Conservation (phyloP, 2,329 filamentous ascomycete species). For the Apiospora malaysiana region DNA sequence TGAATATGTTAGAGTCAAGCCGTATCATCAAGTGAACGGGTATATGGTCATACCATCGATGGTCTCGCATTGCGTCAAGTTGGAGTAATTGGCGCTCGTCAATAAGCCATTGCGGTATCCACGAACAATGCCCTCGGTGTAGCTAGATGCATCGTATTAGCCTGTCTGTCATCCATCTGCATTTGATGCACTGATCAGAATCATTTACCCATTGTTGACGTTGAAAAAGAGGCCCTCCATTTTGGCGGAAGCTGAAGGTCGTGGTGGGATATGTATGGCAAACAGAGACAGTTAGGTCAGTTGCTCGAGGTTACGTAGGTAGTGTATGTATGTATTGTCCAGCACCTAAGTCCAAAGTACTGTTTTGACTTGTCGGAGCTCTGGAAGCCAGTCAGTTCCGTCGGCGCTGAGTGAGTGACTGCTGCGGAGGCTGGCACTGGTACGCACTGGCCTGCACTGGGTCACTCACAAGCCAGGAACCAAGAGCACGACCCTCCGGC, state of each 20-base stretch:
- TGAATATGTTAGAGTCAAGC: background rate
- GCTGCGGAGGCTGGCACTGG: background rate
- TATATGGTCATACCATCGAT: conserved; percentile 75
- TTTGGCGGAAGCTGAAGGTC: conserved; percentile 37
- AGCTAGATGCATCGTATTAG: conserved; percentile 62
- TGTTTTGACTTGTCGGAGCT: background rate
- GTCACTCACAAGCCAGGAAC: background rate
- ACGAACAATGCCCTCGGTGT: conserved; percentile 95
- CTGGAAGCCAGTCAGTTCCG: conserved; percentile 10
- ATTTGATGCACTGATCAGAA: conserved; percentile 18
- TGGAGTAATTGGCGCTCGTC: conserved; percentile 88
- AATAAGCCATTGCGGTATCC: conserved; percentile 95
- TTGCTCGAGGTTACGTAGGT: conserved; percentile 25
- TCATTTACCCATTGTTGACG: conserved; percentile 81
- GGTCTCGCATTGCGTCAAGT: conserved; percentile 96
- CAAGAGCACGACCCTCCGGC: background rate
- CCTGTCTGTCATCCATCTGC: conserved; percentile 22
- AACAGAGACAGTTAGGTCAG: conserved; percentile 27
- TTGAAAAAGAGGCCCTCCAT: conserved; percentile 98
- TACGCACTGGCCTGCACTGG: no score
- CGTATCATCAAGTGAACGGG: background rate
- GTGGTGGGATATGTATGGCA: conserved; percentile 26
- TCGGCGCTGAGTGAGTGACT: conserved; percentile 4
- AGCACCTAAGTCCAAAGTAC: conserved; percentile 25
- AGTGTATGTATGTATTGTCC: background rate